Percentiles rank a stretch among this genome's conserved stretches.
These are phyloP conservation scores for Fusarium tjaetaba DNA, from an alignment of 2,329 filamentous ascomycete species.

Conservation along the genomic window DNA sequence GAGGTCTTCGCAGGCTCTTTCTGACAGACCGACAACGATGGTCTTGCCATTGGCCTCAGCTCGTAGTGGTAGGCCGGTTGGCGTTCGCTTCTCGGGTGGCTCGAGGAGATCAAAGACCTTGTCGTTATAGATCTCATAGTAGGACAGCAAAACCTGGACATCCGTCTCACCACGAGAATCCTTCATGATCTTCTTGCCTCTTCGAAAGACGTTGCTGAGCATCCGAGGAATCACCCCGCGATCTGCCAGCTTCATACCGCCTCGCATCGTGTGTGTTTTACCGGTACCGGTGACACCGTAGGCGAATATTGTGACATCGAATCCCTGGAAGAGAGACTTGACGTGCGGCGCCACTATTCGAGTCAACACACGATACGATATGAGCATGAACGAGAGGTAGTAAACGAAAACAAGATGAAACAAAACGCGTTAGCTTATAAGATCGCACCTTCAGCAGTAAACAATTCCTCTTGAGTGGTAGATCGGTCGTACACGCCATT, in stretches of 20 bases:
- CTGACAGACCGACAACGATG: conserved; percentile 84
- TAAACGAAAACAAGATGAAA: background rate
- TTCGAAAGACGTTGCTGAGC: conserved; percentile 84
- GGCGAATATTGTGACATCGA: conserved; percentile 89
- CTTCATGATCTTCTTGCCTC: conserved; percentile 85
- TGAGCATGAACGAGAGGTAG: background rate
- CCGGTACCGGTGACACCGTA: conserved; percentile 94
- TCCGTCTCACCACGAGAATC: conserved; percentile 76
- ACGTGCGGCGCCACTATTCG: conserved; percentile 82
- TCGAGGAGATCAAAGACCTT: conserved; percentile 93
- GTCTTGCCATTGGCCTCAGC: conserved; percentile 90
- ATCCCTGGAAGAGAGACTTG: conserved; percentile 90
- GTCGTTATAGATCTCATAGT: conserved; percentile 98
- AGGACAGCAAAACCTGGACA: conserved; percentile 82
- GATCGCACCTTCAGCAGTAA: conserved; percentile 82
- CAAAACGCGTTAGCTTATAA: conserved; percentile 8
- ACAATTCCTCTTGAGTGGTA: conserved; percentile 86
- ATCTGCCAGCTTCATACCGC: conserved; percentile 85
- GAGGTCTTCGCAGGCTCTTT: conserved; percentile 82
- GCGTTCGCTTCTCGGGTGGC: conserved; percentile 84
- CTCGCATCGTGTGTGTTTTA: conserved; percentile 96
- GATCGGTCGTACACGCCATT: conserved; percentile 88
- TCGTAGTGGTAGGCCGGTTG: conserved; percentile 81
- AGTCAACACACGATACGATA: conserved; percentile 39
- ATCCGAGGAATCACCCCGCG: conserved; percentile 88